Conservation (phyloP, 2,329 filamentous ascomycete species). For the Fusarium sp. region DNA sequence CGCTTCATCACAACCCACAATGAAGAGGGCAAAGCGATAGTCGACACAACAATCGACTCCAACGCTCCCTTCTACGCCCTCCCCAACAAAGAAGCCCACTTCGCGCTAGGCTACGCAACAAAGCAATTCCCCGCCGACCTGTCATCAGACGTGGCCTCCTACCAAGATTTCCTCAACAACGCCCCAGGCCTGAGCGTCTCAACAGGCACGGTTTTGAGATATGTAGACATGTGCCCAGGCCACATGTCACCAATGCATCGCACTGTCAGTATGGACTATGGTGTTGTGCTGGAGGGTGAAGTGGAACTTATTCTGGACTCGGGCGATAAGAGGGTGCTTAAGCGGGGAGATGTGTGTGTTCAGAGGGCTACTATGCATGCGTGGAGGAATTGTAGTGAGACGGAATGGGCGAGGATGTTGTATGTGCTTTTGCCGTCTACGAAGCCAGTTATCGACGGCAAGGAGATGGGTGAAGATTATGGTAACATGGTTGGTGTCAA, state of each 20-base stretch:
- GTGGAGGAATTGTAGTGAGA: conserved; percentile 61
- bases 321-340: conserved; percentile 58
- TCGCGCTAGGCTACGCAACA: conserved; percentile 45
- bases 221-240: conserved; percentile 60
- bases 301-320: conserved; percentile 64
- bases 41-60: conserved; percentile 30
- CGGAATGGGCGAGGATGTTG: conserved; percentile 58
- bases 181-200: conserved; percentile 47
- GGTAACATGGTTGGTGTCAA: conserved; percentile 42
- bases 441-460: conserved; percentile 13
- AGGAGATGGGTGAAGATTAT: conserved; percentile 51
- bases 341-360: conserved; percentile 63
- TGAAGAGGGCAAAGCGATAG: conserved; percentile 40
- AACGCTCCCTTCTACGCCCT: conserved; percentile 39
- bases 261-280: conserved; percentile 66
- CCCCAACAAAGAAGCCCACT: conserved; percentile 30
- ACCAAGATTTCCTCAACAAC: conserved; percentile 29
- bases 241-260: conserved; percentile 51
- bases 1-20: conserved; percentile 46
- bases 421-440: conserved; percentile 50
- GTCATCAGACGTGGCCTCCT: conserved; percentile 40
- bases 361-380: conserved; percentile 68
- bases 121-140: conserved; percentile 36
- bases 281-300: conserved; percentile 64
- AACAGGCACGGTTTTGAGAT: conserved; percentile 57